Conservation (phyloP, 1,284 basidiomycete genomes). For the Ceratobasidium sp. region DNA sequence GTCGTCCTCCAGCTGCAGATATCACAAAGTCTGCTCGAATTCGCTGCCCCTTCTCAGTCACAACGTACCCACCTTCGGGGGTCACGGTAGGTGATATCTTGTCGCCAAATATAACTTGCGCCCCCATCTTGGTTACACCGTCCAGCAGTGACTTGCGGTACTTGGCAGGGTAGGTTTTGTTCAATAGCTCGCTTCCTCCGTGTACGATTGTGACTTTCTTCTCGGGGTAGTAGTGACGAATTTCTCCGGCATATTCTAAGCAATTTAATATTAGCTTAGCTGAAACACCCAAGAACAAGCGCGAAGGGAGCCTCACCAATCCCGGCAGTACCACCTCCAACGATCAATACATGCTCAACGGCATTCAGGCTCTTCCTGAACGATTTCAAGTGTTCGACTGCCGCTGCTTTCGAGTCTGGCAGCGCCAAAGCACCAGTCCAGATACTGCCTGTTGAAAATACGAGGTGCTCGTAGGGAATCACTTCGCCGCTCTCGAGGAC, state of each 20-base stretch:
- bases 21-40: constrained; percentile 66
- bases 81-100: constrained; percentile 58
- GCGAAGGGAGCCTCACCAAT: constrained; percentile 59
- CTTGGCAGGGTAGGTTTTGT: constrained; percentile 65
- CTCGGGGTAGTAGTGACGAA: constrained; percentile 64
- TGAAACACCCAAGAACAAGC: constrained; percentile 10
- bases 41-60: constrained; percentile 64
- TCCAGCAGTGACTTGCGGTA: constrained; percentile 62
- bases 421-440: constrained; percentile 65
- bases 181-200: constrained; percentile 64
- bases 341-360: constrained; percentile 65
- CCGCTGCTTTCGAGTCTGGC: constrained; percentile 56
- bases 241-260: constrained; percentile 66
- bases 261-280: constrained; percentile 8
- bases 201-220: constrained; percentile 75
- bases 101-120: constrained; percentile 68
- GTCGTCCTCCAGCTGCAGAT: constrained; percentile 11
- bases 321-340: constrained; percentile 71
- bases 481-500: constrained; percentile 58
- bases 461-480: constrained; percentile 63
- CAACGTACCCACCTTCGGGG: constrained; percentile 50
- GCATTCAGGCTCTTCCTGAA: constrained; percentile 62
- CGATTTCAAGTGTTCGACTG: constrained; percentile 56
- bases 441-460: constrained; percentile 66
- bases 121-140: constrained; percentile 58